These are phyloP conservation scores for Colletotrichum acutatum DNA, from an alignment of 2,329 filamentous ascomycete genomes.

Conservation along the genomic window DNA sequence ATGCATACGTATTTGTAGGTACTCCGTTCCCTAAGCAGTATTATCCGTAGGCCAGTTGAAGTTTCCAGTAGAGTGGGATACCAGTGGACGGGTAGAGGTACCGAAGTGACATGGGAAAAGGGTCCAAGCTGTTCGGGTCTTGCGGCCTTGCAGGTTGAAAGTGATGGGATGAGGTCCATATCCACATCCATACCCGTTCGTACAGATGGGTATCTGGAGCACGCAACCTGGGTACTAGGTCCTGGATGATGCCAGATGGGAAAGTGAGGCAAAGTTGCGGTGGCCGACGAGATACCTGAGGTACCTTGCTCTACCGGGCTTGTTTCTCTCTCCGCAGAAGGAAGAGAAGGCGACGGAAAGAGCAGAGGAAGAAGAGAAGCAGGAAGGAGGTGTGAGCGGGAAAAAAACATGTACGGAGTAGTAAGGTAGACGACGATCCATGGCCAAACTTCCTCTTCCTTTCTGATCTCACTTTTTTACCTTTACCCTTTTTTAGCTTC, in stretches of 20 bases:
- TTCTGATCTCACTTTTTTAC: neutral
- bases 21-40: too few relatives aligned
- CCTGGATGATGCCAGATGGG: too few relatives aligned
- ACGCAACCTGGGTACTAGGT: neutral
- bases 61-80: conserved; percentile 1
- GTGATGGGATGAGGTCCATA: neutral
- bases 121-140: neutral
- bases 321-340: neutral
- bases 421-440: neutral
- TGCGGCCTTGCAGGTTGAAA: neutral
- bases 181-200: neutral
- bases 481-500: conserved; percentile 2
- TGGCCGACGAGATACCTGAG: conserved; percentile 12
- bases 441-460: neutral
- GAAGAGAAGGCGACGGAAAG: neutral
- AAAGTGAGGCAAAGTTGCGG: neutral
- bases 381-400: neutral
- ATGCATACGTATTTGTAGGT: too few relatives aligned
- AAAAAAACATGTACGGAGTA: neutral
- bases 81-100: neutral
- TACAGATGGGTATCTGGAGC: neutral
- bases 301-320: neutral
- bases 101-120: neutral
- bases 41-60: neutral
- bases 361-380: neutral